Percentiles rank a stretch among this genome's conserved stretches.
Evolutionary conservation across 306 rosid species (phyloP).

Genomic region (Leucaena leucocephala): DNA sequence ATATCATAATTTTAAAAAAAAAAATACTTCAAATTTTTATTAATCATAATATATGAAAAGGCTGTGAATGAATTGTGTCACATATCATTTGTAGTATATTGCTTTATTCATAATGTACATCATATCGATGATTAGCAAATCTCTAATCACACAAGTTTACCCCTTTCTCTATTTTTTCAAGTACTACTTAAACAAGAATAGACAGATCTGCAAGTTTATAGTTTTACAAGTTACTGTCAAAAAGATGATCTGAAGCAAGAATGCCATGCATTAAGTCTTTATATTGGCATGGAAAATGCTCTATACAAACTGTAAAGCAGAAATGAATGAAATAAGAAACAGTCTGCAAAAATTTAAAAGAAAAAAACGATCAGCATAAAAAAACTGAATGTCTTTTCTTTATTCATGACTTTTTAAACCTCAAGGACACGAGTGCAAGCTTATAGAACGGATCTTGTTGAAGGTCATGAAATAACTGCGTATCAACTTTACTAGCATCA

Average conservation of each 20-base stretch:
- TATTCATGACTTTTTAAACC: neutral
- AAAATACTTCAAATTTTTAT: neutral
- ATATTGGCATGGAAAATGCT: conserved; percentile 8
- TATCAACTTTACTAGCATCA: conserved; percentile 32
- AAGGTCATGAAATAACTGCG: neutral
- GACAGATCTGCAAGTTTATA: conserved; percentile 3
- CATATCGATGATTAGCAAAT: neutral
- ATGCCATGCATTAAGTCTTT: conserved; percentile 19
- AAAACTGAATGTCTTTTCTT: neutral
- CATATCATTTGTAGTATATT: conserved; percentile 10
- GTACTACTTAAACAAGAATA: neutral
- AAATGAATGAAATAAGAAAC: neutral
- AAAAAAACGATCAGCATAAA: conserved; percentile 15
- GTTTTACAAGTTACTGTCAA: conserved; percentile 15
- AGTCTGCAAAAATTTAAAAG: neutral
- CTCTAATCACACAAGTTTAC: neutral
- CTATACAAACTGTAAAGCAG: neutral
- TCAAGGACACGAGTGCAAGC: neutral
- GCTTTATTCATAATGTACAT: conserved; percentile 14
- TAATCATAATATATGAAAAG: conserved; percentile 23
- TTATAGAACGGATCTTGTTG: neutral
- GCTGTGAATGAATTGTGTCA: conserved; percentile 19
- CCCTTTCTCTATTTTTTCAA: neutral
- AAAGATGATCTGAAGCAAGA: conserved; percentile 1
- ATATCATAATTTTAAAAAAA: neutral